Conservation (phyloP, 2,329 filamentous ascomycete genomes). For the Orbilia javanica region DNA sequence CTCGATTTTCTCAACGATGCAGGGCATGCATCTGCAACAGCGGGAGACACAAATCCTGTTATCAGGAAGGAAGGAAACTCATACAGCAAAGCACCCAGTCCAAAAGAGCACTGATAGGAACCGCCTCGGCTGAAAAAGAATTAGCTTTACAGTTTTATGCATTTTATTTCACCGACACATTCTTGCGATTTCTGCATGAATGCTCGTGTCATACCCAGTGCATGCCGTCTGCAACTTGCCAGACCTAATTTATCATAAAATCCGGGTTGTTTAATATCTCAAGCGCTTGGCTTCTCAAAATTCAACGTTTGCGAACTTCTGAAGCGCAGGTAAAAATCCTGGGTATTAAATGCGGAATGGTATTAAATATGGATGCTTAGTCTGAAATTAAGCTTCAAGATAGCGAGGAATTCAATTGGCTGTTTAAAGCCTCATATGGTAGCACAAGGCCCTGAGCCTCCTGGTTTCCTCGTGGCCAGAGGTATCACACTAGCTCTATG, state of each 20-base stretch:
- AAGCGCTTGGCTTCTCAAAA: background rate
- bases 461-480: slow-evolving; percentile 12
- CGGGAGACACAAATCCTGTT: slow-evolving; percentile 18
- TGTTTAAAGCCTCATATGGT: slow-evolving; percentile 16
- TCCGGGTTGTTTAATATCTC: background rate
- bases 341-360: slow-evolving; percentile 1
- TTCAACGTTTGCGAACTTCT: background rate
- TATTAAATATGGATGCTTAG: slow-evolving; percentile 1
- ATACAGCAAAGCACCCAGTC: background rate
- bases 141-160: background rate
- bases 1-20: background rate
- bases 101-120: slow-evolving; percentile 14
- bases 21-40: slow-evolving; percentile 16
- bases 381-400: slow-evolving; percentile 6
- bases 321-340: background rate
- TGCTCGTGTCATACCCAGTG: background rate
- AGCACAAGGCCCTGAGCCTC: background rate
- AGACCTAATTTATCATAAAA: background rate
- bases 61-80: background rate
- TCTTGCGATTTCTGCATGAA: slow-evolving; percentile 17
- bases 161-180: background rate
- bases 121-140: slow-evolving; percentile 3
- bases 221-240: slow-evolving; percentile 7
- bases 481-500: slow-evolving; percentile 1
- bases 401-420: background rate